Evolutionary conservation across 2,329 filamentous ascomycete genomes (phyloP).

Genomic region (Hypoxylon sp.): DNA sequence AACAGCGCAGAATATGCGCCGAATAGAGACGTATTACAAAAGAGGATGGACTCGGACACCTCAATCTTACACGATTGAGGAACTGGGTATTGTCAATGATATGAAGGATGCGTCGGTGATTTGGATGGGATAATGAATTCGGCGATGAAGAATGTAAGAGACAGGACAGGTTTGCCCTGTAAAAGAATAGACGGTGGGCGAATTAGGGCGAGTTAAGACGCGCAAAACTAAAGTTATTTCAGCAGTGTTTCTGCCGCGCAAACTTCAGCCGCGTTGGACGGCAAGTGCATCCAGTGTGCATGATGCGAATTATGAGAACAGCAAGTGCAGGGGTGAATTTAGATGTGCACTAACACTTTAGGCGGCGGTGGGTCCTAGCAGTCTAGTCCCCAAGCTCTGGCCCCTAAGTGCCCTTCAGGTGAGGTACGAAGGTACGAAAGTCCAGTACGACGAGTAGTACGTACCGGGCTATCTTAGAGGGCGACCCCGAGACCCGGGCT

Average conservation of each 20-base stretch:
- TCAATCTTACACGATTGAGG: constrained; percentile 14
- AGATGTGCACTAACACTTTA: neutral
- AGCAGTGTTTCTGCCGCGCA: constrained; percentile 40
- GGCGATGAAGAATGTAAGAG: neutral
- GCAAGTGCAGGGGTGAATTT: constrained; percentile 6
- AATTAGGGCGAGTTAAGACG: constrained; percentile 2
- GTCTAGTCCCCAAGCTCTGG: neutral
- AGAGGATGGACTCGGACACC: neutral
- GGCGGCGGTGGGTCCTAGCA: neutral
- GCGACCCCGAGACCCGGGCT: constrained; percentile 37
- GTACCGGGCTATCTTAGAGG: constrained; percentile 1
- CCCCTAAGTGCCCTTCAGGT: neutral
- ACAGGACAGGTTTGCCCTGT: neutral
- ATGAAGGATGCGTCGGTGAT: neutral
- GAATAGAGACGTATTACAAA: neutral
- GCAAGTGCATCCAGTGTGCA: constrained; percentile 9
- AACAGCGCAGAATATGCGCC: constrained; percentile 5
- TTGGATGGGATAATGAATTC: neutral
- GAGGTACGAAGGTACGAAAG: neutral
- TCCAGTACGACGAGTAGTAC: constrained; percentile 14
- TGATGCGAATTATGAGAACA: constrained; percentile 12
- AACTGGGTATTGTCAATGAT: constrained; percentile 1
- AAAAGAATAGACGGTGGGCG: neutral
- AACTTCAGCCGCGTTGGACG: constrained; percentile 34
- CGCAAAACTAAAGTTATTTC: constrained; percentile 18